A percentile compares a stretch with the other conserved stretches of the same genome.
phyloP scores from a whole-genome alignment of 2,329 filamentous ascomycete species.

The Alternaria atra region DNA sequence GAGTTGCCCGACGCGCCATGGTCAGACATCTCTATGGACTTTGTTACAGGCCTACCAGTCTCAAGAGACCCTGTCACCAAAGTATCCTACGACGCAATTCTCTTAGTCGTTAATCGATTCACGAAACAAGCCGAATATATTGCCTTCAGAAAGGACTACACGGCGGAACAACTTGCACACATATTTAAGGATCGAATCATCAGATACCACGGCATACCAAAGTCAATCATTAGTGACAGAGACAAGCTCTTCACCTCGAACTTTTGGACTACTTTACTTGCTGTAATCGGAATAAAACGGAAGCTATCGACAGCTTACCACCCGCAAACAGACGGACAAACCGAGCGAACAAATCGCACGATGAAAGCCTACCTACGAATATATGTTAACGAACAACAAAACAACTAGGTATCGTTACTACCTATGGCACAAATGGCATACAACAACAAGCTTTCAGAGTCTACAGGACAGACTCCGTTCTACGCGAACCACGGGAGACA shows the following conservation, averaged over 20 bases:
- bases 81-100: constrained; percentile 4
- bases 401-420: constrained; percentile 8
- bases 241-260: constrained; percentile 9
- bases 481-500: too few species aligned
- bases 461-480: too few species aligned
- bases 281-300: background rate
- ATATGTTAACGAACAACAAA: constrained; percentile 4
- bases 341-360: background rate
- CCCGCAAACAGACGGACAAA: constrained; percentile 10
- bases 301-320: constrained; percentile 15
- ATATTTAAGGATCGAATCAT: background rate
- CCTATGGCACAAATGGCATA: background rate
- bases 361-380: constrained; percentile 6
- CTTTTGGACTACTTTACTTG: background rate
- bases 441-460: too few species aligned
- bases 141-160: background rate
- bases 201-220: background rate
- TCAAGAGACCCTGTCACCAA: background rate
- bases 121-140: background rate
- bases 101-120: constrained; percentile 6
- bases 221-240: constrained; percentile 10
- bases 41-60: constrained; percentile 7
- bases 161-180: background rate
- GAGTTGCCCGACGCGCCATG: constrained; percentile 9
- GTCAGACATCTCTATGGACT: constrained; percentile 17